Conservation (phyloP, 345 rosid genomes). For the Schrenkiella parvula region DNA sequence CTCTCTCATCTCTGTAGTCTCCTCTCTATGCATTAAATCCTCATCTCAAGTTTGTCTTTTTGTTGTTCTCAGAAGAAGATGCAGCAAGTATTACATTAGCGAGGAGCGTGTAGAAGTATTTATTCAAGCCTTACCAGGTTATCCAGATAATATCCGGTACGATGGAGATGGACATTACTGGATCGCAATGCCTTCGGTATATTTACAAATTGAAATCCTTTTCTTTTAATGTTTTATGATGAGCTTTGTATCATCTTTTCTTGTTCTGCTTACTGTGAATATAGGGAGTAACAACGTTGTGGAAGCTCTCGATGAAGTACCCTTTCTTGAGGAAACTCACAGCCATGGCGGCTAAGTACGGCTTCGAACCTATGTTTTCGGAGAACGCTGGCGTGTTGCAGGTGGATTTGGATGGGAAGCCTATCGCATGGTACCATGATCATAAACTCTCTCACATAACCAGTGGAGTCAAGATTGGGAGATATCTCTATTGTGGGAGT, state of each 20-base stretch:
- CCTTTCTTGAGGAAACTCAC: conserved; percentile 45
- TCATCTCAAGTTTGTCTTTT: neutral
- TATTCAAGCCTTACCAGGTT: conserved; percentile 46
- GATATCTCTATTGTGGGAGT: conserved; percentile 54
- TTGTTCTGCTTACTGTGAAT: neutral
- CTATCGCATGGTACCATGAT: conserved; percentile 51
- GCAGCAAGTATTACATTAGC: conserved; percentile 51
- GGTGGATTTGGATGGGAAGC: conserved; percentile 63
- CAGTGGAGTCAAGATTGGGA: conserved; percentile 46
- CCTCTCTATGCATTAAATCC: neutral
- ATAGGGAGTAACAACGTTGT: conserved; percentile 21
- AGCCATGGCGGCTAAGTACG: conserved; percentile 29
- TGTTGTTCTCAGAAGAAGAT: conserved; percentile 48
- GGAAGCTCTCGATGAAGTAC: conserved; percentile 30
- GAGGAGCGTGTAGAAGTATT: conserved; percentile 47
- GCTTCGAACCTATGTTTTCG: neutral
- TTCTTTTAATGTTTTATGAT: neutral
- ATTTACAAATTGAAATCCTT: neutral
- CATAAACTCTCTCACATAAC: conserved; percentile 26
- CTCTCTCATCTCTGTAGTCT: neutral
- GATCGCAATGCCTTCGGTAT: conserved; percentile 56
- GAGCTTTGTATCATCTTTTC: neutral
- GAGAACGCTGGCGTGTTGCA: conserved; percentile 47
- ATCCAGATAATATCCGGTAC: conserved; percentile 68
- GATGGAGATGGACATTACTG: conserved; percentile 62